These are phyloP conservation scores for Thermomucor indicae-seudaticae DNA, from an alignment of 371 early-diverging fungal species.

Conservation along the genomic window DNA sequence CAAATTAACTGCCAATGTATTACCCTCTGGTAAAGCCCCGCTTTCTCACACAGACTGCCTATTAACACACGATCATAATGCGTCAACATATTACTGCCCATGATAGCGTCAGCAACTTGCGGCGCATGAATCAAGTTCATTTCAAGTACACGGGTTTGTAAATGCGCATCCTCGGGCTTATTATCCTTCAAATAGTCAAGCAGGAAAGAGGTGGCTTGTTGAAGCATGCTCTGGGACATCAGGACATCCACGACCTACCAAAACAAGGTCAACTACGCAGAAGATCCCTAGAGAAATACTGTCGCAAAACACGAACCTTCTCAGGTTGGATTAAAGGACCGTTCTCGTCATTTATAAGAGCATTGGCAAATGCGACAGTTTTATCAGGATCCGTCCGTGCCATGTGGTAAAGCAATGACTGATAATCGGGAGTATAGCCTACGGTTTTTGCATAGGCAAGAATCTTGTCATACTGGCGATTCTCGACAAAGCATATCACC, in stretches of 20 bases:
- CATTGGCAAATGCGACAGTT: slow-evolving; percentile 88
- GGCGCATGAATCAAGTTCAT: slow-evolving; percentile 96
- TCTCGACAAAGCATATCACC: slow-evolving; percentile 94
- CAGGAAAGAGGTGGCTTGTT: slow-evolving; percentile 94
- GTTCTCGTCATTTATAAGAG: slow-evolving; percentile 78
- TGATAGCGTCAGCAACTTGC: slow-evolving; percentile 97
- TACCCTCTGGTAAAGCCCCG: slow-evolving; percentile 90
- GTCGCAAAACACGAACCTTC: slow-evolving; percentile 27
- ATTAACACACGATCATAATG: slow-evolving; percentile 92
- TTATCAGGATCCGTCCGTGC: slow-evolving; percentile 91
- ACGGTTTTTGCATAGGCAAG: slow-evolving; percentile 93
- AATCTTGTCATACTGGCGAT: slow-evolving; percentile 94
- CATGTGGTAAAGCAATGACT: slow-evolving; percentile 82
- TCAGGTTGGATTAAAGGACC: slow-evolving; percentile 87
- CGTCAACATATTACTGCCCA: slow-evolving; percentile 91
- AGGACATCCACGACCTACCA: slow-evolving; percentile 90
- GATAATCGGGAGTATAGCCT: slow-evolving; percentile 91
- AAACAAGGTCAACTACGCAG: neutral
- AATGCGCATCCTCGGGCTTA: slow-evolving; percentile 81
- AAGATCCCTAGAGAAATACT: neutral
- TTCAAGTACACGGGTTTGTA: slow-evolving; percentile 96
- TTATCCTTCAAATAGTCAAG: slow-evolving; percentile 93
- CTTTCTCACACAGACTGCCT: slow-evolving; percentile 94
- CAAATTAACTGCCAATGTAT: slow-evolving; percentile 4
- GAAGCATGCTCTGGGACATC: slow-evolving; percentile 88